Evolutionary conservation across 257 asterid species (phyloP), one percentile per base, ranked within the genome.

Genomic region (Voacanga thouarsii): DNA sequence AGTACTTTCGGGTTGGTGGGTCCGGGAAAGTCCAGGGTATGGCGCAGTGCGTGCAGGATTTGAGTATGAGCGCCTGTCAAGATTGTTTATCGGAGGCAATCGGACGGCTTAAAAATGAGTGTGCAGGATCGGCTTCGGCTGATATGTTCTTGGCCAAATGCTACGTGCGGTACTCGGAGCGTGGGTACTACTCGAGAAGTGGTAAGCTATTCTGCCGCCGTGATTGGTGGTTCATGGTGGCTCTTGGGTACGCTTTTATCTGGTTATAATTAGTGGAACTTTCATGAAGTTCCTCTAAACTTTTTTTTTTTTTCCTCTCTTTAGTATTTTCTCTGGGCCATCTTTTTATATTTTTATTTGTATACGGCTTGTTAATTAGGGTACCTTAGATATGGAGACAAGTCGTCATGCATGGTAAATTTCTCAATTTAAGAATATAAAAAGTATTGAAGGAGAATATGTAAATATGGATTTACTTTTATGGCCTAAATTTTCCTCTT

Each of bases 41-140:
- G 81, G 96, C 88, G 59, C 99, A 95, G 93, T 95, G 99, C 72
- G 85, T 85, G 12, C 94, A 92, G 82, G 99, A 95, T 67, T 76
- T 93, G 91, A 91, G 90, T 77, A 61, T 41, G 81, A 39, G 84
- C 1, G 90, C 85, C 88, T 95, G 99, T 82, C 93, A 90, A 74
- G 96, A 93, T 84, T 95, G 99, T 66, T 53, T 93, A 33, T 51
- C 91, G 56, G 97, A 87, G 57, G 98, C 98, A 21, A 88, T 88
- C 85, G 84, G 83, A 85, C 94, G 95, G 86, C 68, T 95, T 82
- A 88, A 59, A 72, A 81, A 68, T 41, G 89, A 85, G 89, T 95
- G 99, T 80, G 96, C 90, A 37, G 75, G 89, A 37, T 80, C 97
- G 0, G 55, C 91, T 0, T 90, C 91, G 92, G 99, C 97, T 56